Conservation (phyloP, 129 eudicot genomes). For the Artemisia argyi region DNA sequence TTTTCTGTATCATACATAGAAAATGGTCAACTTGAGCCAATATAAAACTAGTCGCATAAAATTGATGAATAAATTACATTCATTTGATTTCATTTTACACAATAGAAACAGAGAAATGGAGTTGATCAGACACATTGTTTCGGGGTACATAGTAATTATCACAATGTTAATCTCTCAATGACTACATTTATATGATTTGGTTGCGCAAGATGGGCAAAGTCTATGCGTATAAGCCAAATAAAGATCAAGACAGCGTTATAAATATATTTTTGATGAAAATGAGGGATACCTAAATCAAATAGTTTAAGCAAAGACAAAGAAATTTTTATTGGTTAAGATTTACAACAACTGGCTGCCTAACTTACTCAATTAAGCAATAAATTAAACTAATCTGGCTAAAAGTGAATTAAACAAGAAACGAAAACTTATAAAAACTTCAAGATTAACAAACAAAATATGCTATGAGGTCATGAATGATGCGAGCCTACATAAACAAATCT, state of each 20-base stretch:
- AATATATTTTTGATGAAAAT: not conserved
- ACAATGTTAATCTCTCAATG: not conserved
- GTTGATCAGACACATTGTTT: not conserved
- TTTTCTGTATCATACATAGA: conserved; percentile 33
- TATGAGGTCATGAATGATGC: no score
- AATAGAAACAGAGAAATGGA: not conserved
- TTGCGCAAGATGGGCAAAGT: not conserved
- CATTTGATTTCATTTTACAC: not conserved
- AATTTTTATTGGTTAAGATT: not conserved
- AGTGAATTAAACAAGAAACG: not conserved
- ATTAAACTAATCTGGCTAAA: not conserved
- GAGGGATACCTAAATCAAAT: not conserved
- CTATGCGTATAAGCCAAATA: not conserved
- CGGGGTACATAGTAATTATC: not conserved
- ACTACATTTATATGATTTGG: not conserved
- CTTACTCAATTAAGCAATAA: not conserved
- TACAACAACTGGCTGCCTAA: conserved; percentile 8
- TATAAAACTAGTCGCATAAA: not conserved
- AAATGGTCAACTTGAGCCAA: not conserved
- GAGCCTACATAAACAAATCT: no score
- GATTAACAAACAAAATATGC: not conserved
- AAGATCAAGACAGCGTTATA: not conserved
- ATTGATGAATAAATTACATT: not conserved
- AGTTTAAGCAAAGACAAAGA: not conserved
- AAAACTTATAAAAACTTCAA: not conserved